Base-by-base conservation (phyloP, 2,329 filamentous ascomycete species). In the Colletotrichum chrysophilum region DNA sequence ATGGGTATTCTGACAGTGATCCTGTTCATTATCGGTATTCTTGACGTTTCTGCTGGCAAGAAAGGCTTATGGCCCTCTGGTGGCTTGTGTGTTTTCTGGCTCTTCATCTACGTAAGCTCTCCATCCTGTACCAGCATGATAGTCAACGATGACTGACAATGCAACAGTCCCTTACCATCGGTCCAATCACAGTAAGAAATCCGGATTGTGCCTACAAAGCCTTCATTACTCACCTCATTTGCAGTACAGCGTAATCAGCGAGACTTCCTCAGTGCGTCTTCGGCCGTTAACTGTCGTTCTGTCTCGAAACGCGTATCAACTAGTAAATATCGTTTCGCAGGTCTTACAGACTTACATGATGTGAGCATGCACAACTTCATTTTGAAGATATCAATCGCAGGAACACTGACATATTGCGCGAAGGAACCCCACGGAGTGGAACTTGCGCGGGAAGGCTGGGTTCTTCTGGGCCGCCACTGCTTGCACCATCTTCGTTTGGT, bases 401-500 rank as follows among this genome's bases (percentile, higher is more conserved):
- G n/a, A 7, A 38, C 14, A 21, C 43, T 68, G 30, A 69, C 28
- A 58, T 12, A 5, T 18, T 71, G 14, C 55, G 4, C 24, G 12
- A 10, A 75, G 73, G 73, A 84, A 84, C 52, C 80, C 82, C 0
- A 80, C 79, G 0, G 84, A 83, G 9, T 86, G 84, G 84, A 84
- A 87, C 67, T 78, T 82, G 7, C 82, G 83, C 75, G 85, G 84
- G 5, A 86, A 86, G 78, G 85, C 84, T 0, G 81, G 89, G 75
- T 88, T 85, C 74, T 85, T 88, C 77, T 87, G 86, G 84, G 84
- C 81, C 2, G 82, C 80, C 7, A 84, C 87, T 24, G 86, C 87
- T 72, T 81, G 88, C 24, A 71, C 86, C 7, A 83, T 87, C 26
- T 84, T 89, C 5, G 78, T 86, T 1, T 92, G 90, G 85, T 85